These are phyloP conservation scores for Candida insectorum DNA, from an alignment of 805 yeast species.

Conservation along the genomic window DNA sequence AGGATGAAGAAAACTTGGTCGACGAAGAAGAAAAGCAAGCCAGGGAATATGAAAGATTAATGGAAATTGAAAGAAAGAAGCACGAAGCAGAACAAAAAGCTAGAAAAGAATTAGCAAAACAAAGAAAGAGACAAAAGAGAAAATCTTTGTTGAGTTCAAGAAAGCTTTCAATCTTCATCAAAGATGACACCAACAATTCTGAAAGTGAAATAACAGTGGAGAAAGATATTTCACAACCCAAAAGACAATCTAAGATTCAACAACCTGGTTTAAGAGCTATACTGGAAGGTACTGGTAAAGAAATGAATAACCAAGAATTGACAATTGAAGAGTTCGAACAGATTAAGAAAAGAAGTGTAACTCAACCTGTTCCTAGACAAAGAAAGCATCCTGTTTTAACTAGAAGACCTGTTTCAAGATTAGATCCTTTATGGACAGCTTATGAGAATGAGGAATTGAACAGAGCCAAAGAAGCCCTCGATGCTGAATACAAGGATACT, in stretches of 20 bases:
- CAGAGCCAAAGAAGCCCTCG: slow-evolving; percentile 41
- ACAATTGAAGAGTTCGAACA: slow-evolving; percentile 44
- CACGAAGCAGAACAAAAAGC: slow-evolving; percentile 53
- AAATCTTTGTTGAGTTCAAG: slow-evolving; percentile 36
- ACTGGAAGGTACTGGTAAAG: slow-evolving; percentile 29
- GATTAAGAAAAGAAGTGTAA: slow-evolving; percentile 44
- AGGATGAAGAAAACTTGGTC: slow-evolving; percentile 45
- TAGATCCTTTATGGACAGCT: slow-evolving; percentile 55
- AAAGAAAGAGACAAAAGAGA: slow-evolving; percentile 40
- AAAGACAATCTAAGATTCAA: slow-evolving; percentile 28
- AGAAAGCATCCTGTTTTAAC: slow-evolving; percentile 39
- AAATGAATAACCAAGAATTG: slow-evolving; percentile 28
- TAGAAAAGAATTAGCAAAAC: slow-evolving; percentile 44
- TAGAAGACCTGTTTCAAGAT: slow-evolving; percentile 53
- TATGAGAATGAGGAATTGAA: slow-evolving; percentile 47
- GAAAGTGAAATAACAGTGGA: slow-evolving; percentile 25
- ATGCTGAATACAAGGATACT: slow-evolving; percentile 28
- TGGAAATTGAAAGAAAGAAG: slow-evolving; percentile 45
- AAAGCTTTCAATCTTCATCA: slow-evolving; percentile 34
- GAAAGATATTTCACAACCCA: slow-evolving; percentile 31
- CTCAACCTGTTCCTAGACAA: slow-evolving; percentile 35
- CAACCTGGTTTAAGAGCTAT: slow-evolving; percentile 26
- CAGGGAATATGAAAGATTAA: slow-evolving; percentile 44
- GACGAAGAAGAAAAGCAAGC: slow-evolving; percentile 43
- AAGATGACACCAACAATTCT: slow-evolving; percentile 30